A percentile compares a stretch with the other conserved stretches of the same genome.
Conservation (phyloP, 1,284 basidiomycete genomes). For the Mycena citricolor region DNA sequence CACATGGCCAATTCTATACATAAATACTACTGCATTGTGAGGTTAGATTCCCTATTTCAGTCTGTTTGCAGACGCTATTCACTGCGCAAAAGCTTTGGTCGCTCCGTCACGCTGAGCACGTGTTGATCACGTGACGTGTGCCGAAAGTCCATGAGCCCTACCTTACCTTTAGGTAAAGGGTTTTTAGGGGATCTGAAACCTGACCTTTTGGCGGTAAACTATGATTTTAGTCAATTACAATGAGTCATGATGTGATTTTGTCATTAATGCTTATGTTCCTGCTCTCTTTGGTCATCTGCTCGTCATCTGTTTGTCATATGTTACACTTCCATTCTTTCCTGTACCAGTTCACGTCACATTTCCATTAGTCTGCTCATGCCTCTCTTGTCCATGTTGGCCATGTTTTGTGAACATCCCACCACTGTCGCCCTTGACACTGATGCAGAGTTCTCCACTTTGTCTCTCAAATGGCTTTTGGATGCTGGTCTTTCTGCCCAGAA, state of each 20-base stretch:
- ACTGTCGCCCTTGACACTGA: background rate
- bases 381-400: background rate
- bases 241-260: background rate
- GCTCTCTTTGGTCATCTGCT: too few species aligned
- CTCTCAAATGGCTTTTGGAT: constrained; percentile 1
- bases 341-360: background rate
- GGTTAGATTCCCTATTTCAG: constrained; percentile 3
- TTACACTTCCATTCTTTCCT: too few species aligned
- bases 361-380: background rate
- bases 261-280: background rate
- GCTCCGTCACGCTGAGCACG: too few species aligned
- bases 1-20: background rate
- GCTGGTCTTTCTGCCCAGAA: constrained; percentile 44
- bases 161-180: constrained; percentile 4
- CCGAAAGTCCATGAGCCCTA: too few species aligned
- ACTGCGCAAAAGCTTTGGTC: too few species aligned
- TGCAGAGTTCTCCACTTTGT: background rate
- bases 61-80: constrained; percentile 1
- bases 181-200: background rate
- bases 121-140: too few species aligned
- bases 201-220: background rate
- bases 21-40: background rate
- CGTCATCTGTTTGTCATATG: too few species aligned
- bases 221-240: background rate
- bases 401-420: background rate